Evolutionary conservation across 2,329 filamentous ascomycete genomes (phyloP).

Genomic region (Cordyceps javanica): DNA sequence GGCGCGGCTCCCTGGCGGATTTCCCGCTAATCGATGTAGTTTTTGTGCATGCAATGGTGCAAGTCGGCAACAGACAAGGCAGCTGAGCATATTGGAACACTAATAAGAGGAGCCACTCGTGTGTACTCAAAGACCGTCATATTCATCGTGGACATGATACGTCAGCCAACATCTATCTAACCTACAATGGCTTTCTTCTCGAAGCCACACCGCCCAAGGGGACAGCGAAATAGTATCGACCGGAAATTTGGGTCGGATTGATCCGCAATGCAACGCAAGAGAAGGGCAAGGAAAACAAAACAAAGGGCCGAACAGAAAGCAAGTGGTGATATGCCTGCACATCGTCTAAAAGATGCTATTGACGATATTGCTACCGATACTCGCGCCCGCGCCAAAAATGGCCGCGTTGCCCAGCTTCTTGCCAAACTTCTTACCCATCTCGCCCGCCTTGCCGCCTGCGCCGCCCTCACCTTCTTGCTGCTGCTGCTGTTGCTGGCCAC

Average conservation of each 20-base stretch:
- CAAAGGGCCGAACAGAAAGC: not conserved
- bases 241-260: not conserved
- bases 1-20: too few species aligned
- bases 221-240: not conserved
- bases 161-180: too few species aligned
- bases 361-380: conserved; percentile 82
- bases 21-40: too few species aligned
- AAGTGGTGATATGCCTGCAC: not conserved
- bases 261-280: not conserved
- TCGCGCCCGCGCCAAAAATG: conserved; percentile 89
- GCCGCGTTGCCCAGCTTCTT: conserved; percentile 80
- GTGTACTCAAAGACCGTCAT: too few species aligned
- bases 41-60: too few species aligned
- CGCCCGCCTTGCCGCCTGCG: conserved; percentile 54
- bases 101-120: too few species aligned
- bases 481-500: conserved; percentile 23
- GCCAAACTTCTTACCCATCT: conserved; percentile 89
- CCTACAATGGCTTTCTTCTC: too few species aligned
- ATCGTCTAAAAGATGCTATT: conserved; percentile 74
- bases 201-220: too few species aligned
- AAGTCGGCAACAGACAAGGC: too few species aligned
- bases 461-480: conserved; percentile 25
- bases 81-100: too few species aligned
- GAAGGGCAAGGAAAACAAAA: not conserved
- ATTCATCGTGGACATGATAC: too few species aligned